Base-by-base conservation (phyloP, 164 flowering plant species). In the Vitis rupestris region DNA sequence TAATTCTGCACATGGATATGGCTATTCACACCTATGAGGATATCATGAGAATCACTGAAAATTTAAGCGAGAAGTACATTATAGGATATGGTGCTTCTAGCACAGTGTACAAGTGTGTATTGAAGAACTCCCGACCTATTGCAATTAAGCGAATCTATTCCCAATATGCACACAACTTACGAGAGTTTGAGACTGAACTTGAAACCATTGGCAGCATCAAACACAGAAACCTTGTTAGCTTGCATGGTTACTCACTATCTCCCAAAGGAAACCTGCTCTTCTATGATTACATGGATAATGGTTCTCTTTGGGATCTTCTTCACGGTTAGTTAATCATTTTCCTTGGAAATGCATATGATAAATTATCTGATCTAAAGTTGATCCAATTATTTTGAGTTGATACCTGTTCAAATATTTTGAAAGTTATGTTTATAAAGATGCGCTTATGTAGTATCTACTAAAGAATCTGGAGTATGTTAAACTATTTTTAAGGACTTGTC, bases 201-300 rank as follows among this genome's bases (percentile, higher is more conserved):
- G 93, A 78, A 73, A 95, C 97, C 44, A 71, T 91, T 58, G 98
- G 98, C 37, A 87, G 96, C 78, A 94, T 94, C 74, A 85, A 84
- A 66, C 99, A 94, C 65, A 72, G 99, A 72, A 93, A 94, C 73
- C 83, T 95, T 68, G 96, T 93, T 61, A 83, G 96, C 80, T 71
- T 95, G 75, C 94, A 91, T 85, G 98, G 98, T 4, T 95, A 93
- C 69, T 82, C 96, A 4, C 72, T 87, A 31, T 85, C 97, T 15
- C 92, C 93, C 1, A 64, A 19, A 63, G 97, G 97, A 12, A 90
- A 95, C 69, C 91, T 93, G 48, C 91, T 95, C 50, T 90, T 93
- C 79, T 95, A 91, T 55, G 99, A 95, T 71, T 95, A 89, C 83
- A 95, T 93, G 99, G 91, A 78, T 29, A 95, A 95, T 81, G 99